Evolutionary conservation across 176 grass and related monocot genomes (phyloP).

Genomic region (Carex parvula): DNA sequence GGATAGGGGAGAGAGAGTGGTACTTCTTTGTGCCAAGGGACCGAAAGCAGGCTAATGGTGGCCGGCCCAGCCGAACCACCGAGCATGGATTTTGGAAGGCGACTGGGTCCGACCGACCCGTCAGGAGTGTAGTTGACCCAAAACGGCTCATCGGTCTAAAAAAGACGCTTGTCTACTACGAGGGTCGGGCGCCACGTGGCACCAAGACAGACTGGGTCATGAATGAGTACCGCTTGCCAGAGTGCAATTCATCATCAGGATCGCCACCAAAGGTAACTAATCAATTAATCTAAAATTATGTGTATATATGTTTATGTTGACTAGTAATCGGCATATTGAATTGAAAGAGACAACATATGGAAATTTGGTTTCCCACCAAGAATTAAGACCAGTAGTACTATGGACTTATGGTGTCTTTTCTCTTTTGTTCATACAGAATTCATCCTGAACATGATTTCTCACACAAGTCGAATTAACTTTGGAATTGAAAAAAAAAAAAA

Average conservation of each 20-base stretch:
- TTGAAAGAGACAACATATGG: background rate
- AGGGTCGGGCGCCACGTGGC: slow-evolving; percentile 69
- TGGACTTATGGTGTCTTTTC: background rate
- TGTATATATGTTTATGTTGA: slow-evolving; percentile 26
- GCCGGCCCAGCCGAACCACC: slow-evolving; percentile 70
- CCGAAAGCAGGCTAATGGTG: slow-evolving; percentile 47
- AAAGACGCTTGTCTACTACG: slow-evolving; percentile 94
- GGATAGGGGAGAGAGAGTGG: slow-evolving; percentile 89
- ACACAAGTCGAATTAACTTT: background rate
- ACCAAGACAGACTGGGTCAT: slow-evolving; percentile 93
- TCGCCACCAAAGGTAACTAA: slow-evolving; percentile 33
- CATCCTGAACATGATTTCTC: background rate
- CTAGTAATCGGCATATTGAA: background rate
- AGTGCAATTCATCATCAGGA: background rate
- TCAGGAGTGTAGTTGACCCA: slow-evolving; percentile 67
- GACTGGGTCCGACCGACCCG: slow-evolving; percentile 73
- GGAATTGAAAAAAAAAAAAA: background rate
- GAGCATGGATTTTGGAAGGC: slow-evolving; percentile 97
- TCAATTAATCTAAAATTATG: no score
- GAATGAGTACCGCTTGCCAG: slow-evolving; percentile 93
- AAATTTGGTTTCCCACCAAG: background rate
- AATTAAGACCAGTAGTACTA: background rate
- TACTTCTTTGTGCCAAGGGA: slow-evolving; percentile 97
- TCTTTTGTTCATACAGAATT: background rate
- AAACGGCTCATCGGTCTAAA: slow-evolving; percentile 88